Conservation (phyloP, 495 filamentous ascomycete species). For the Collariella sp. region DNA sequence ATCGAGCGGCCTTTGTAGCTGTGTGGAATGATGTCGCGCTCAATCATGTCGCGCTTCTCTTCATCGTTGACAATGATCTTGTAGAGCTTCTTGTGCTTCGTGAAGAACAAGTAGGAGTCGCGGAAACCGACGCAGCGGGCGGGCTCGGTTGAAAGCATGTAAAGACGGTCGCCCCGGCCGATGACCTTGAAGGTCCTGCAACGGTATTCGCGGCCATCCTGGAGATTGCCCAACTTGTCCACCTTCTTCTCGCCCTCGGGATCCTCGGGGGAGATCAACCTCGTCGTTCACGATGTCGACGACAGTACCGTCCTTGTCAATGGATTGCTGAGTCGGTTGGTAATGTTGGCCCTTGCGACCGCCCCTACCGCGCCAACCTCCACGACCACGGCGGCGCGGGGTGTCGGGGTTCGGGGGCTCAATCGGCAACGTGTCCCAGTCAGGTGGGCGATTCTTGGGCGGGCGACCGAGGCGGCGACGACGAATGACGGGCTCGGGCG, state of each 20-base stretch:
- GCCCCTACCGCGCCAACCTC: constrained; percentile 56
- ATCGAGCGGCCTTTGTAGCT: constrained; percentile 97
- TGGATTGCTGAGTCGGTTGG: constrained; percentile 61
- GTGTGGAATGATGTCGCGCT: constrained; percentile 88
- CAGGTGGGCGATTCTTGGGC: constrained; percentile 71
- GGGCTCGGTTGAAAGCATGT: constrained; percentile 97
- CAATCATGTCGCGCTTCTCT: constrained; percentile 88
- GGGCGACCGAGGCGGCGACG: constrained; percentile 78
- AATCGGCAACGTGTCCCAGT: constrained; percentile 56
- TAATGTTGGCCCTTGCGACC: constrained; percentile 68
- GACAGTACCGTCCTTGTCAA: constrained; percentile 92
- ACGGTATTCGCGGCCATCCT: constrained; percentile 79
- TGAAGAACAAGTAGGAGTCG: constrained; percentile 97
- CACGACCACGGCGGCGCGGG: constrained; percentile 57
- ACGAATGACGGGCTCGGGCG: constrained; percentile 51
- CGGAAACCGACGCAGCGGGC: constrained; percentile 94
- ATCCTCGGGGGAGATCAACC: constrained; percentile 77
- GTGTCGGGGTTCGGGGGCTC: constrained; percentile 49
- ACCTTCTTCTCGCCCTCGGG: constrained; percentile 88
- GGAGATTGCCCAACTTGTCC: constrained; percentile 72
- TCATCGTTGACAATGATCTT: constrained; percentile 94
- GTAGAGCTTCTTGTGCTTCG: constrained; percentile 86
- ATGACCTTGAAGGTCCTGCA: constrained; percentile 87
- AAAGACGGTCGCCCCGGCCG: constrained; percentile 73
- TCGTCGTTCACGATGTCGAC: constrained; percentile 89